Evolutionary conservation across 2,329 filamentous ascomycete species (phyloP), one percentile per base, ranked within the genome.

Genomic region (Cladophialophora exuberans): DNA sequence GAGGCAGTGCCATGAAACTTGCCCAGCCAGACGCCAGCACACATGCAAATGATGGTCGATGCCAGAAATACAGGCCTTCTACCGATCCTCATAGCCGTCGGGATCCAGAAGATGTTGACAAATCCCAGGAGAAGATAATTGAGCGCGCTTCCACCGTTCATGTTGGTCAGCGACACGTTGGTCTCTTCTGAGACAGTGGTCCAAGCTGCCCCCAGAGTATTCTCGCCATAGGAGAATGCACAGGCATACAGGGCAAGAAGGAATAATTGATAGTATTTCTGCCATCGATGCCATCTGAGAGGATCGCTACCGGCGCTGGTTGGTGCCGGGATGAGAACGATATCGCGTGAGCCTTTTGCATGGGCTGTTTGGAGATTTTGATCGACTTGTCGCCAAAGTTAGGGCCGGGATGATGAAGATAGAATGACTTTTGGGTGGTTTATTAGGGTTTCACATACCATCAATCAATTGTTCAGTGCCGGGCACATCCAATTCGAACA

Each of bases 1-100:
- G 65, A 86, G 85, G 48, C 79, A 81, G 49, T 73, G 70, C 64
- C 87, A 86, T 1, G 78, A 6, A 84, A 82, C 45, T 72, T 72
- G 0, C 83, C 83, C 57, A 82, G 76, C 82, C 80, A 83, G 55
- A 84, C 79, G 23, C 74, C 77, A 11, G 77, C 77, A 2, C 70
- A 75, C 33, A 83, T 70, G 61, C 78, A 81, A 56, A 83, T 72
- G 38, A 81, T 62, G 11, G 77, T 77, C 2, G 79, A 81, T 38
- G 75, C 63, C 28, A 83, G 76, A 48, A 76, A 73, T 1, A 82
- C 80, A 0, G 79, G 79, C 28, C 81, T 73, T 49, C 81, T 72
- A 15, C 81, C 81, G 55, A 79, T 74, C 41, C 74, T 75, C 52
- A 72, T 65, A 7, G 72, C 71, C 15, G 76, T 70, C 0, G 74